A percentile compares a stretch with the other conserved stretches of the same genome.
Evolutionary conservation across 805 yeast species (phyloP).

Genomic region (Soucietia sequanensis): DNA sequence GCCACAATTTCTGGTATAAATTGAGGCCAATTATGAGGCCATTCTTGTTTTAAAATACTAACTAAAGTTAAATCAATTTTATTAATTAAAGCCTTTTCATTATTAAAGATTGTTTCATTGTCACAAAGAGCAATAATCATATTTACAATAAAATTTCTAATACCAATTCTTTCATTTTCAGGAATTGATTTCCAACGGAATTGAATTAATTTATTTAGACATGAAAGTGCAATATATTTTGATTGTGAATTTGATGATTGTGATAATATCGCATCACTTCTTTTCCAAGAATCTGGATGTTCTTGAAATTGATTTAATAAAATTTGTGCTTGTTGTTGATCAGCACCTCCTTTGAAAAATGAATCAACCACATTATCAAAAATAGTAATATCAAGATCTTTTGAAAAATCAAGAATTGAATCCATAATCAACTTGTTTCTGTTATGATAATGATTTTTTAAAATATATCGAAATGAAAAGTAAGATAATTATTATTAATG

Average conservation of each 20-base stretch:
- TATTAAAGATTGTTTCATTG: constrained; percentile 66
- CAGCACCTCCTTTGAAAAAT: constrained; percentile 70
- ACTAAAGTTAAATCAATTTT: constrained; percentile 93
- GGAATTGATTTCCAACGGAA: constrained; percentile 94
- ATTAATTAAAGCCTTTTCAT: constrained; percentile 80
- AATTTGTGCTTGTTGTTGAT: constrained; percentile 69
- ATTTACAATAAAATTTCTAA: constrained; percentile 88
- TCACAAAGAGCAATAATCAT: constrained; percentile 93
- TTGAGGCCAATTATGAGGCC: constrained; percentile 99
- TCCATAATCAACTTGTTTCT: too few relatives aligned
- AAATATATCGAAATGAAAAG: too few relatives aligned
- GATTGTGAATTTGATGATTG: constrained; percentile 77
- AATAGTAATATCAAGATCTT: constrained; percentile 74
- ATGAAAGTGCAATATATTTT: constrained; percentile 87
- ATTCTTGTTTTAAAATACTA: constrained; percentile 92
- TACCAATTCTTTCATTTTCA: constrained; percentile 84
- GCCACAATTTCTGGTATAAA: constrained; percentile 91
- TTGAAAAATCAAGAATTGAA: constrained; percentile 78
- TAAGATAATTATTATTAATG: too few relatives aligned
- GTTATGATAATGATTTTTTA: too few relatives aligned
- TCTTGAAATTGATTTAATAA: constrained; percentile 82
- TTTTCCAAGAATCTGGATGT: constrained; percentile 93
- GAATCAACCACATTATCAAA: constrained; percentile 84
- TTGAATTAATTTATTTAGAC: constrained; percentile 84
- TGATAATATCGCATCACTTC: constrained; percentile 86